Evolutionary conservation across 179 eudicot genomes (phyloP), one percentile per base, ranked within the genome.

Genomic region (Nepenthes alata): DNA sequence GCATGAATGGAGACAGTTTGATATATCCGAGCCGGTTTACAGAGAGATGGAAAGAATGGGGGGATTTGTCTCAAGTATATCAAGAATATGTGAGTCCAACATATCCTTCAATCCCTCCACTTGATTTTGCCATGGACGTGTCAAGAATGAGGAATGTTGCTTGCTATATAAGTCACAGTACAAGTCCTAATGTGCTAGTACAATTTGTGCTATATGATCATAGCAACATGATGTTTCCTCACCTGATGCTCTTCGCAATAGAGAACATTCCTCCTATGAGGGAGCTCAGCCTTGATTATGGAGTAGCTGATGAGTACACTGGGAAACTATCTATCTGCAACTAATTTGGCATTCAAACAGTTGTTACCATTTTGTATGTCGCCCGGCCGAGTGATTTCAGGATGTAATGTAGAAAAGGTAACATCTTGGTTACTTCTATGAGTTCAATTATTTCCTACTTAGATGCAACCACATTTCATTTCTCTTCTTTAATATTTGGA

Each of bases 271-370:
- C 98, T 44, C 98, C 98, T 3, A 65, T 91, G 86, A 84, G 91
- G 65, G 98, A 91, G 77, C 90, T 91, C 57, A 91, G 91, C 70
- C 76, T 91, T 68, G 98, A 91, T 81, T 91, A 91, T 75, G 98
- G 98, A n/a, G 91, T 85, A 50, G 82, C 89, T 53, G 95, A 86
- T 74, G 96, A 89, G 61, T 77, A 81, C 73, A 76, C 81, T 6
- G 96, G 80, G 65, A 88, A 83, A 70, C 85, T 86, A 75, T 78
- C 87, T 54, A 84, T 88, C 53, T 85, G 91, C 84, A 77, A 75
- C 81, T 85, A 78, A 72, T 47, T 10, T 11, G 47, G 35, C 15
- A 12, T 38, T 39, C 35, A 39, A 48, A 13, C 55, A 61, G 55
- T 61, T 49, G 45, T 4, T 41, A 7, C 45, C 45, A 4, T 41